These are phyloP conservation scores for Chlorella sp. DNA, from an alignment of 139 green algal genomes.

Conservation along the genomic window DNA sequence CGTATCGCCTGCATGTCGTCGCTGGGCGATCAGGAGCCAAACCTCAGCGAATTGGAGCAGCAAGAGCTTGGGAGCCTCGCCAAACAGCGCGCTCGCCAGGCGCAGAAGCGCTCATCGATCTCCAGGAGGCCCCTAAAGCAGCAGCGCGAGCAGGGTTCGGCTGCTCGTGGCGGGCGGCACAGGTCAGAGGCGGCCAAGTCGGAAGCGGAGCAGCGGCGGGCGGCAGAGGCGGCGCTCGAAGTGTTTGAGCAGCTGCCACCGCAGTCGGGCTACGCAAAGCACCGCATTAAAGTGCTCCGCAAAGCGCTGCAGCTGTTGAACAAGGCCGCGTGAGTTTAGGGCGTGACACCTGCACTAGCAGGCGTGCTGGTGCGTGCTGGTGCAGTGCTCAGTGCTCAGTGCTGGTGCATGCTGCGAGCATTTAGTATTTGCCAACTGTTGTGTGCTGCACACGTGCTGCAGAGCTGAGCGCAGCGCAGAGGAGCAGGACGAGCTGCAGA, in stretches of 20 bases:
- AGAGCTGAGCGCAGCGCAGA: not conserved
- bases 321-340: conserved; percentile 5
- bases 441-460: not conserved
- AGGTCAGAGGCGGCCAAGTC: no score
- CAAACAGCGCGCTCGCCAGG: no score
- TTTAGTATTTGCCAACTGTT: not conserved
- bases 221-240: conserved; percentile 22
- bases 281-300: conserved; percentile 32
- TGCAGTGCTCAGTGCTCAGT: not conserved
- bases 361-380: no score
- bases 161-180: no score
- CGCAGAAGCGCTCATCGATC: no score
- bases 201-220: conserved; percentile 15
- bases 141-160: no score
- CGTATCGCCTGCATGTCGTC: no score
- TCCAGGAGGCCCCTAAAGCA: no score
- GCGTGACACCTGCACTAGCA: no score
- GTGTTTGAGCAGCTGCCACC: conserved; percentile 11
- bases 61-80: no score
- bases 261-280: conserved; percentile 27
- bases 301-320: conserved; percentile 34
- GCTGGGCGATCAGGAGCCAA: no score
- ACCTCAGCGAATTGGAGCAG: no score
- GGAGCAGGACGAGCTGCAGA: conserved; percentile 26
- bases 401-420: not conserved